phyloP scores from a whole-genome alignment of 345 rosid genomes.

The Citrus maxima region DNA sequence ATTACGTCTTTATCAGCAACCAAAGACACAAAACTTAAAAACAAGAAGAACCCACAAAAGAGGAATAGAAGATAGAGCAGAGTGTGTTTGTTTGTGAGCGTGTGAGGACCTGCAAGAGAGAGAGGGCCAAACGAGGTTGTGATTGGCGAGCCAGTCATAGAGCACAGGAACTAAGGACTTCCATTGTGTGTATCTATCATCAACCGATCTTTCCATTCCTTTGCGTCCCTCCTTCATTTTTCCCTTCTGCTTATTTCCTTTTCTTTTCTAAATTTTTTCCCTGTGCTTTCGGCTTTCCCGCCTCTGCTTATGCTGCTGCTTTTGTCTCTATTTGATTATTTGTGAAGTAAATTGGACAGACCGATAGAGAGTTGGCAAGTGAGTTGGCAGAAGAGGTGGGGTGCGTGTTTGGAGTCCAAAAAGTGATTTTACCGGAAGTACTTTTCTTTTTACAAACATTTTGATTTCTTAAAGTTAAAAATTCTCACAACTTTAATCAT shows the following conservation, averaged over 20 bases:
- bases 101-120: slow-evolving; percentile 51
- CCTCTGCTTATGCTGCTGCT: slow-evolving; percentile 5
- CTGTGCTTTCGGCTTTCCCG: not conserved
- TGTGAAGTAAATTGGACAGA: not conserved
- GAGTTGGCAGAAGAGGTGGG: too few relatives aligned
- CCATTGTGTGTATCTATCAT: slow-evolving; percentile 43
- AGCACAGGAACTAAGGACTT: slow-evolving; percentile 43
- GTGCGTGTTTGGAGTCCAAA: too few relatives aligned
- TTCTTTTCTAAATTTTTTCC: not conserved
- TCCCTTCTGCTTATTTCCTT: not conserved
- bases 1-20: not conserved
- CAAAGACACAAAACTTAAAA: not conserved
- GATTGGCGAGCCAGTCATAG: slow-evolving; percentile 44
- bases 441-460: too few relatives aligned
- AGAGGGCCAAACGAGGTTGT: slow-evolving; percentile 50
- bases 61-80: not conserved
- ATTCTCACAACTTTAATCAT: too few relatives aligned
- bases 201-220: slow-evolving; percentile 23
- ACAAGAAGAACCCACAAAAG: slow-evolving; percentile 9
- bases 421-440: too few relatives aligned
- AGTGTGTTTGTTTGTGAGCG: not conserved
- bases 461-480: too few relatives aligned
- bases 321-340: not conserved
- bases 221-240: slow-evolving; percentile 12
- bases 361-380: too few relatives aligned